phyloP scores from a whole-genome alignment of 176 grass and related monocot species.

The Cenchrus americanus region DNA sequence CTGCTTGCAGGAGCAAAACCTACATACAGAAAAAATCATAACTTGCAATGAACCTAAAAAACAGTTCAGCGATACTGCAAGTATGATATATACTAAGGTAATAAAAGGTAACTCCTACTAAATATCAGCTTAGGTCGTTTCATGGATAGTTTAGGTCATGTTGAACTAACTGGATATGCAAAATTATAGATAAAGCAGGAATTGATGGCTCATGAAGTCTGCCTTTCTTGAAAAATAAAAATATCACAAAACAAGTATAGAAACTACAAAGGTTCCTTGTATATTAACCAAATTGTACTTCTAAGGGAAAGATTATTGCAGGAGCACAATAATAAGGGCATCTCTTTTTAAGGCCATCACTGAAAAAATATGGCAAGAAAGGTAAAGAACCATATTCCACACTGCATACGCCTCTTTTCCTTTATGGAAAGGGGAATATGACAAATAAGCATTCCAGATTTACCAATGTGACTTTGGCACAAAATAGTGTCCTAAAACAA shows the following conservation, averaged over 20 bases:
- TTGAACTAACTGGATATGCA: constrained; percentile 44
- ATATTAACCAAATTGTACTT: constrained; percentile 35
- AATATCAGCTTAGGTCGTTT: background rate
- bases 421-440: constrained; percentile 2
- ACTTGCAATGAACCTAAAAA: background rate
- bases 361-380: constrained; percentile 41
- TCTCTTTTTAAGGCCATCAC: constrained; percentile 26
- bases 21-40: constrained; percentile 3
- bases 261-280: constrained; percentile 31
- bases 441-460: constrained; percentile 25
- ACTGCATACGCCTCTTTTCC: constrained; percentile 9
- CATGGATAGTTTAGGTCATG: constrained; percentile 15
- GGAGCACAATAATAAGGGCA: constrained; percentile 29
- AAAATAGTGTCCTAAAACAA: constrained; percentile 1
- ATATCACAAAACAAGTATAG: background rate
- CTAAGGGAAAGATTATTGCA: constrained; percentile 29
- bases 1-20: constrained; percentile 9
- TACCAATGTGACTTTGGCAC: constrained; percentile 21
- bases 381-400: constrained; percentile 50
- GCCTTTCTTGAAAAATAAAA: constrained; percentile 21
- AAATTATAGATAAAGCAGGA: constrained; percentile 35
- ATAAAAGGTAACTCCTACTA: background rate
- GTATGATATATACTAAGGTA: background rate
- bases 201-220: background rate
- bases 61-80: background rate